Conservation (phyloP, 345 rosid genomes). For the Odontarrhena argentea region DNA sequence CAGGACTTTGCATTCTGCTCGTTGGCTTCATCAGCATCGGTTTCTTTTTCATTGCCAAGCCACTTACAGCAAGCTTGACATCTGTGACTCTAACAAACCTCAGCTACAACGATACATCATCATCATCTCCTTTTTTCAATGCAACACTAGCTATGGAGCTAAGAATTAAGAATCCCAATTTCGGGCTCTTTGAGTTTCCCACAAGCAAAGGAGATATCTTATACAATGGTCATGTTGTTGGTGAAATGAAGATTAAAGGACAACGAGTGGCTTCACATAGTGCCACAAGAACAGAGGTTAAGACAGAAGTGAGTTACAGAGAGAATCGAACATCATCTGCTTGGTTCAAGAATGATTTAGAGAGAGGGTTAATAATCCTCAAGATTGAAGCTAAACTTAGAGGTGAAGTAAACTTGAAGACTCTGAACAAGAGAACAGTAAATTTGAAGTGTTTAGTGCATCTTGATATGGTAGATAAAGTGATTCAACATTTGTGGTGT, state of each 20-base stretch:
- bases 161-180: slow-evolving; percentile 34
- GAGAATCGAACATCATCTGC: slow-evolving; percentile 24
- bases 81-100: slow-evolving; percentile 35
- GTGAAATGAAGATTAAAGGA: slow-evolving; percentile 37
- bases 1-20: slow-evolving; percentile 37
- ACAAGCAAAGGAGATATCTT: slow-evolving; percentile 31
- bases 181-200: slow-evolving; percentile 33
- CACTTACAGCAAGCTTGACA: slow-evolving; percentile 27
- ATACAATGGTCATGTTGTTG: slow-evolving; percentile 35
- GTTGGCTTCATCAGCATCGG: slow-evolving; percentile 34
- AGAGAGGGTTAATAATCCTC: slow-evolving; percentile 34
- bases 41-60: slow-evolving; percentile 38
- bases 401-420: slow-evolving; percentile 38
- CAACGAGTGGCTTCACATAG: slow-evolving; percentile 30
- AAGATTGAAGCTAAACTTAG: slow-evolving; percentile 28
- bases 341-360: slow-evolving; percentile 38
- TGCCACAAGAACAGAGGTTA: slow-evolving; percentile 24
- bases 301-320: slow-evolving; percentile 26
- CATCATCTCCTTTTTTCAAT: slow-evolving; percentile 36
- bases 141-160: slow-evolving; percentile 33
- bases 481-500: slow-evolving; percentile 35
- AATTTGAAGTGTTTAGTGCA: slow-evolving; percentile 36
- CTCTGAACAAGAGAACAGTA: slow-evolving; percentile 32
- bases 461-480: slow-evolving; percentile 23
- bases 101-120: slow-evolving; percentile 31